These are phyloP conservation scores for Gracilaria gracilis DNA, from an alignment of 23 red algal genomes.

Conservation along the genomic window DNA sequence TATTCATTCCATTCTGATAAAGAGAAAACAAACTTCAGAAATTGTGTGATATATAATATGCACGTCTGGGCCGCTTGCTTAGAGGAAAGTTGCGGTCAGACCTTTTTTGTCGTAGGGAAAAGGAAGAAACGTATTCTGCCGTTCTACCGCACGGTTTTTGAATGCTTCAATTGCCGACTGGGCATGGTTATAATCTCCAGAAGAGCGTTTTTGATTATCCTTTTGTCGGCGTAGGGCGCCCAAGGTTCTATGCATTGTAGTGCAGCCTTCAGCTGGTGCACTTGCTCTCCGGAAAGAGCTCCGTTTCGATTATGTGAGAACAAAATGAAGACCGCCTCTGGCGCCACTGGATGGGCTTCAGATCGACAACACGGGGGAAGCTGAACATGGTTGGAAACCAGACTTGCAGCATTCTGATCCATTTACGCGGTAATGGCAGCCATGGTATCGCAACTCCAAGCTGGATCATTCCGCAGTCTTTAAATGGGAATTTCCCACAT, in stretches of 20 bases:
- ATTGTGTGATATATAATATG: conserved; percentile 20
- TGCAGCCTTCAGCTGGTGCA: conserved; percentile 3
- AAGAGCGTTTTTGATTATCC: conserved; percentile 13
- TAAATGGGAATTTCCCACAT: conserved; percentile 26
- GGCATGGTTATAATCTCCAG: background rate
- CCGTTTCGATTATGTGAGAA: background rate
- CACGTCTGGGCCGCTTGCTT: conserved; percentile 6
- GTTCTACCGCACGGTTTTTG: conserved; percentile 20
- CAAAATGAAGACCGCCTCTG: conserved; percentile 19
- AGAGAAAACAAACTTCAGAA: conserved; percentile 35
- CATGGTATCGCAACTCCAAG: conserved; percentile 12
- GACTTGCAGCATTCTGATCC: conserved; percentile 35
- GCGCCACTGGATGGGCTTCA: conserved; percentile 21
- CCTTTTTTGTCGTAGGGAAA: conserved; percentile 1
- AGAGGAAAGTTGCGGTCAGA: conserved; percentile 8
- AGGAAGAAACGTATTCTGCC: background rate
- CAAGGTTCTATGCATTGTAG: conserved; percentile 31
- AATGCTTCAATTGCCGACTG: conserved; percentile 8
- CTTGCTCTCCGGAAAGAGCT: background rate
- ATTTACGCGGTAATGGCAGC: conserved; percentile 24
- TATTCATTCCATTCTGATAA: conserved; percentile 33
- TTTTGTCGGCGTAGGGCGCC: conserved; percentile 23
- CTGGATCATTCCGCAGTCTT: conserved; percentile 4
- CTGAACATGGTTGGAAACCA: conserved; percentile 12
- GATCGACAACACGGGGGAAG: conserved; percentile 43